Evolutionary conservation across 441 rosid genomes (phyloP).

Genomic region (Hura crepitans): DNA sequence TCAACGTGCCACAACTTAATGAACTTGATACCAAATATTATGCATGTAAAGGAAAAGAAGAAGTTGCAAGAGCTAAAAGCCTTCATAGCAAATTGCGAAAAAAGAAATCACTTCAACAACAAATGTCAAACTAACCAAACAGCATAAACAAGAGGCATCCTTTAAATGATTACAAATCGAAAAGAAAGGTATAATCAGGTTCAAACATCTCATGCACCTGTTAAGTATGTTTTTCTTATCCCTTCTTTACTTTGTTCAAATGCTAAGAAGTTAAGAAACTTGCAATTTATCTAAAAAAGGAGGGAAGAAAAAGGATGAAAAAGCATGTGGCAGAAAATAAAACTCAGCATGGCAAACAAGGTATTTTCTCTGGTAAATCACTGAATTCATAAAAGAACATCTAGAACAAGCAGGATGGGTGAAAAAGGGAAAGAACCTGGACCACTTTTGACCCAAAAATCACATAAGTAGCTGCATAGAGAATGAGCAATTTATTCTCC

Average conservation of each 20-base stretch:
- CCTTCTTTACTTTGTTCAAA: background rate
- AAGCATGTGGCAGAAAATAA: background rate
- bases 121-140: background rate
- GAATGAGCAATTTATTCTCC: conserved; percentile 3
- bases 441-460: background rate
- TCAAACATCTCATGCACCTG: background rate
- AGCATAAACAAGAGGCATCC: background rate
- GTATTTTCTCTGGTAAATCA: background rate
- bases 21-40: background rate
- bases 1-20: background rate
- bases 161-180: background rate
- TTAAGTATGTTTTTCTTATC: background rate
- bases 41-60: background rate
- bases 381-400: background rate
- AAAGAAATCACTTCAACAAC: background rate
- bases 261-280: background rate
- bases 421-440: background rate
- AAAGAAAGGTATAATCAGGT: conserved; percentile 6
- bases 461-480: background rate
- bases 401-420: background rate
- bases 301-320: background rate
- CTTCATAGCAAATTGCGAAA: background rate
- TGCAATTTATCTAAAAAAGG: background rate
- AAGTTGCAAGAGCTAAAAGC: background rate
- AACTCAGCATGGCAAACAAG: background rate